These are phyloP conservation scores for Neurospora sp. DNA, from an alignment of 495 filamentous ascomycete species.

Conservation along the genomic window DNA sequence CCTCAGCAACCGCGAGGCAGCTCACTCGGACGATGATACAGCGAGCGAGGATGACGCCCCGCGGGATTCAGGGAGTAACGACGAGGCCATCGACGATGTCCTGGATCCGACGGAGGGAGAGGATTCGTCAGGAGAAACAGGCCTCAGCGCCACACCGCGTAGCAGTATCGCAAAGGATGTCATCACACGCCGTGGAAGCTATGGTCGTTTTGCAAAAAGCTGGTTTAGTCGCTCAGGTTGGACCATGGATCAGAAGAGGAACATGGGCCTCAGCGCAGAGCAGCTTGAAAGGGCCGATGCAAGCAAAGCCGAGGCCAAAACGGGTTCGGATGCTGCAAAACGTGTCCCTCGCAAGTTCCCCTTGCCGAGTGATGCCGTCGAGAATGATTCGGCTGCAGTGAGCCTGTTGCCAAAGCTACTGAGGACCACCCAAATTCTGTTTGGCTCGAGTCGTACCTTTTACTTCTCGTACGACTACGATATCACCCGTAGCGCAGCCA, in stretches of 20 bases:
- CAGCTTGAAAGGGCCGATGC: conserved; percentile 4
- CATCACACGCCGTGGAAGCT: conserved; percentile 62
- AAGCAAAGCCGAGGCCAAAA: conserved; percentile 3
- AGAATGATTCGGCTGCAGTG: conserved; percentile 20
- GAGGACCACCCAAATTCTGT: conserved; percentile 68
- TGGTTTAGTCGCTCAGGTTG: conserved; percentile 84
- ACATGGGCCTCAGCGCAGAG: conserved; percentile 45
- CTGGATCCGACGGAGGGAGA: conserved; percentile 6
- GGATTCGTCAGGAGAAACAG: conserved; percentile 28
- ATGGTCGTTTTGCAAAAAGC: conserved; percentile 76
- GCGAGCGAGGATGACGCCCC: conserved; percentile 23
- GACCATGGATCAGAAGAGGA: conserved; percentile 48
- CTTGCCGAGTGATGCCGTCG: conserved; percentile 21
- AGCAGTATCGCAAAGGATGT: conserved; percentile 73
- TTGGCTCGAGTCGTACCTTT: conserved; percentile 70
- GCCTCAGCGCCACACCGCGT: conserved; percentile 21
- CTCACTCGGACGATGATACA: conserved; percentile 24
- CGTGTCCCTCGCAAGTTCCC: conserved; percentile 11
- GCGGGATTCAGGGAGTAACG: conserved; percentile 17
- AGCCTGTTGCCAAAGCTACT: conserved; percentile 74
- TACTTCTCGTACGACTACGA: conserved; percentile 92
- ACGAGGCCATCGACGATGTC: conserved; percentile 20
- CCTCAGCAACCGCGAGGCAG: conserved; percentile 23
- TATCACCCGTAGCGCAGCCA: conserved; percentile 57
- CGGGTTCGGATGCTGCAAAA: conserved; percentile 3